These are phyloP conservation scores for Glycine tomentella DNA, from an alignment of 306 rosid genomes.

Conservation along the genomic window DNA sequence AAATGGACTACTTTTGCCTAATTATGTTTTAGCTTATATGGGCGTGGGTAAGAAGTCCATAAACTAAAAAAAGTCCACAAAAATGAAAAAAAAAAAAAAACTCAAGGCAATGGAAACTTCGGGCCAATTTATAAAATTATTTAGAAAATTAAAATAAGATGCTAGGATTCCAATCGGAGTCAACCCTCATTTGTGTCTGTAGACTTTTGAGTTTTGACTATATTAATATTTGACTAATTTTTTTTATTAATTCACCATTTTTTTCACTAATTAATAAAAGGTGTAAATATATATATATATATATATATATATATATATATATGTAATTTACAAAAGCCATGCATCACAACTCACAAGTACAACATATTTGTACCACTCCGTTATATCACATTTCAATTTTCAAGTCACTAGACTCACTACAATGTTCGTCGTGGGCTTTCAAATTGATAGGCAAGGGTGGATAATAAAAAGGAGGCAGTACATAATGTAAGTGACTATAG, in stretches of 20 bases:
- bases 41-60: not conserved
- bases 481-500: too few species aligned
- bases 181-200: too few species aligned
- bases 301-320: too few species aligned
- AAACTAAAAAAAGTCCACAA: not conserved
- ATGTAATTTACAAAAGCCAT: not conserved
- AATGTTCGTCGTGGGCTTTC: not conserved
- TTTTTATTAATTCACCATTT: not conserved
- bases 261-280: not conserved
- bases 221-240: not conserved
- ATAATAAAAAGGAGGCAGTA: too few species aligned
- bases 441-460: too few species aligned
- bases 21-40: not conserved
- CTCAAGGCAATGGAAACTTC: not conserved
- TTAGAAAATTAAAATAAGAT: not conserved
- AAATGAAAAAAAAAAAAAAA: not conserved
- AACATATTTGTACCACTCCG: not conserved
- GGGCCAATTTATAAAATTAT: not conserved
- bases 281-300: conserved; percentile 4
- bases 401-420: not conserved
- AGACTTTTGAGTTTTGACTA: too few species aligned
- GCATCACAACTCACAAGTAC: not conserved
- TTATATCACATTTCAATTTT: not conserved
- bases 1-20: not conserved
- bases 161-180: not conserved